Percentiles rank a stretch among this genome's conserved stretches.
Evolutionary conservation across 2,329 filamentous ascomycete species (phyloP).

Genomic region (Dissoconium aciculare): DNA sequence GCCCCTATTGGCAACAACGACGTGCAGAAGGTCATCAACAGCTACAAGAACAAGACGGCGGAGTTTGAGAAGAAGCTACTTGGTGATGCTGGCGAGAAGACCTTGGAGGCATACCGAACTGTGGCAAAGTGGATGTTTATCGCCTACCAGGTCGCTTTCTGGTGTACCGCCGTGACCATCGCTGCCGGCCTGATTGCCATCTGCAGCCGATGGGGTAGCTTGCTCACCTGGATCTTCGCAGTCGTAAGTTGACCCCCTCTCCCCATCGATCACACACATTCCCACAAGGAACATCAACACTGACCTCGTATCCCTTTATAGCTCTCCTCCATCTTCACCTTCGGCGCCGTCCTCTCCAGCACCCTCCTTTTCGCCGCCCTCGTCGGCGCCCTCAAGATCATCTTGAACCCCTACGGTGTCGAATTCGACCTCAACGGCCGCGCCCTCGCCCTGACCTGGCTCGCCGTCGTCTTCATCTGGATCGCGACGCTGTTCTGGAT

Average conservation of each 20-base stretch:
- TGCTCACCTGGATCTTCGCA: slow-evolving; percentile 65
- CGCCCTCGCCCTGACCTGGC: slow-evolving; percentile 62
- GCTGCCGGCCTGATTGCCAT: slow-evolving; percentile 67
- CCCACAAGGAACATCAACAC: slow-evolving; percentile 7
- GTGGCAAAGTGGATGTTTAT: slow-evolving; percentile 73
- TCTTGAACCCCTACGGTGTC: slow-evolving; percentile 58
- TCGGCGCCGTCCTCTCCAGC: slow-evolving; percentile 55
- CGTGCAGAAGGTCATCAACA: slow-evolving; percentile 26
- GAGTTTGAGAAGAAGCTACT: slow-evolving; percentile 31
- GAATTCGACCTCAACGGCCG: slow-evolving; percentile 48
- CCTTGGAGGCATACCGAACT: slow-evolving; percentile 57
- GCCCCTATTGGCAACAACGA: slow-evolving; percentile 11
- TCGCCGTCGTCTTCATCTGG: slow-evolving; percentile 62
- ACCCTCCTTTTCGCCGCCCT: slow-evolving; percentile 61
- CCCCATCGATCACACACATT: slow-evolving; percentile 5
- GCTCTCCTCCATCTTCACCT: slow-evolving; percentile 40
- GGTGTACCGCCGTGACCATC: slow-evolving; percentile 55
- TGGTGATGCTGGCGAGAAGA: slow-evolving; percentile 49
- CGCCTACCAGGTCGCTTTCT: slow-evolving; percentile 59
- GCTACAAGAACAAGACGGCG: slow-evolving; percentile 37
- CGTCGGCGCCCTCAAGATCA: slow-evolving; percentile 50
- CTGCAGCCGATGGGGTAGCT: slow-evolving; percentile 67
- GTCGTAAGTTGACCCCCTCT: slow-evolving; percentile 40
- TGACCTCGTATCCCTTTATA: slow-evolving; percentile 12
- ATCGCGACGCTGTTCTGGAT: slow-evolving; percentile 78